Conservation (phyloP, 2,329 filamentous ascomycete genomes). For the Colletotrichum endophyticum region DNA sequence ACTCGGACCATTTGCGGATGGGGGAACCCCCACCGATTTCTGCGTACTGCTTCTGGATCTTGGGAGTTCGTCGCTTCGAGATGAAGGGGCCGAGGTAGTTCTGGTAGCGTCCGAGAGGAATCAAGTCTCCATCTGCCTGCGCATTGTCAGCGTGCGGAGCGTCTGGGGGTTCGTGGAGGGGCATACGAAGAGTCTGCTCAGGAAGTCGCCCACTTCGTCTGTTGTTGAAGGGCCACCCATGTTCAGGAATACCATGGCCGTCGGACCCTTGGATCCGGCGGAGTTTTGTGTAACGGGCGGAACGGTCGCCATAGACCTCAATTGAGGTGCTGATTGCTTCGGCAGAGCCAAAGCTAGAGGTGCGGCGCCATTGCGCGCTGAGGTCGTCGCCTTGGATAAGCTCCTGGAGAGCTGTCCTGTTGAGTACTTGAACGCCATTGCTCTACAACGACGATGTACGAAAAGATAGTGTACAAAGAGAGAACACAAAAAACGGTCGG, state of each 20-base stretch:
- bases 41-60: slow-evolving; percentile 95
- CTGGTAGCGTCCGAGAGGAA: slow-evolving; percentile 92
- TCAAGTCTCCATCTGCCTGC: slow-evolving; percentile 90
- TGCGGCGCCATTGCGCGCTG: slow-evolving; percentile 20
- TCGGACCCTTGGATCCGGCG: slow-evolving; percentile 76
- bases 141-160: slow-evolving; percentile 19
- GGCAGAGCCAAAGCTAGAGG: slow-evolving; percentile 26
- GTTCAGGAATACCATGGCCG: slow-evolving; percentile 98
- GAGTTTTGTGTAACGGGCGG: slow-evolving; percentile 83
- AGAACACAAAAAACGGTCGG: too few relatives aligned
- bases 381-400: slow-evolving; percentile 21
- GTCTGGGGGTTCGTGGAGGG: neutral
- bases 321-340: slow-evolving; percentile 41
- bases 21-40: slow-evolving; percentile 97
- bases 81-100: slow-evolving; percentile 90
- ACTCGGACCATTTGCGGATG: slow-evolving; percentile 97
- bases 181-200: slow-evolving; percentile 89
- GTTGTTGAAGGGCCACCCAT: slow-evolving; percentile 95
- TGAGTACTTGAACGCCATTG: slow-evolving; percentile 46
- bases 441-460: neutral
- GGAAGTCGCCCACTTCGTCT: slow-evolving; percentile 85
- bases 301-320: slow-evolving; percentile 62
- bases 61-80: slow-evolving; percentile 85
- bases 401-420: slow-evolving; percentile 39
- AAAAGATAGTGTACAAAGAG: neutral